Evolutionary conservation across 441 rosid genomes (phyloP).

Genomic region (Manihot esculenta): DNA sequence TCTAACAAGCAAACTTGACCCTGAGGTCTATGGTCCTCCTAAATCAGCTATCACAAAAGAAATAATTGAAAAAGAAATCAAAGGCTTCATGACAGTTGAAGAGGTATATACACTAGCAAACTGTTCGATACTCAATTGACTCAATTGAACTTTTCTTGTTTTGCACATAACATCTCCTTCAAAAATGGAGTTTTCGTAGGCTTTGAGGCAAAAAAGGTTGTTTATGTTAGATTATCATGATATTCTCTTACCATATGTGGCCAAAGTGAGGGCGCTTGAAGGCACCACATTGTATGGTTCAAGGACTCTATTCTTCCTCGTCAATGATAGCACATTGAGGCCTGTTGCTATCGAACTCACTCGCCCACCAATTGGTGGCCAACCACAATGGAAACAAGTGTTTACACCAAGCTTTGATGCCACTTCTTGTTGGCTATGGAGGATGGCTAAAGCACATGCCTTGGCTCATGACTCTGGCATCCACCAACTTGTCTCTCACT

Average conservation of each 20-base stretch:
- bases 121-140: background rate
- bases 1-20: conserved; percentile 59
- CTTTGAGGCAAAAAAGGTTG: conserved; percentile 49
- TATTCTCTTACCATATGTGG: conserved; percentile 55
- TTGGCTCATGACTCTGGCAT: conserved; percentile 64
- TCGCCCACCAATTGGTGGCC: conserved; percentile 51
- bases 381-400: conserved; percentile 60
- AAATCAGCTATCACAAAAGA: conserved; percentile 58
- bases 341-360: conserved; percentile 66
- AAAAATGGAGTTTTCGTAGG: conserved; percentile 31
- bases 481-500: conserved; percentile 71
- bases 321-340: conserved; percentile 41
- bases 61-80: conserved; percentile 43
- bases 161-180: too few species aligned
- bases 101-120: conserved; percentile 49
- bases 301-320: conserved; percentile 56
- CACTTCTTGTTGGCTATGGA: conserved; percentile 67
- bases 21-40: conserved; percentile 49
- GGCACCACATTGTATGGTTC: conserved; percentile 62
- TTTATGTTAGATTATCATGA: conserved; percentile 74
- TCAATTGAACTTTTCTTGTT: background rate
- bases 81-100: conserved; percentile 46
- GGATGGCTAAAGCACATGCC: conserved; percentile 62
- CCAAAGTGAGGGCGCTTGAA: conserved; percentile 53
- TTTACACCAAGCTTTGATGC: conserved; percentile 42